Conservation (phyloP, 2,329 filamentous ascomycete species). For the Microdochium nivale region DNA sequence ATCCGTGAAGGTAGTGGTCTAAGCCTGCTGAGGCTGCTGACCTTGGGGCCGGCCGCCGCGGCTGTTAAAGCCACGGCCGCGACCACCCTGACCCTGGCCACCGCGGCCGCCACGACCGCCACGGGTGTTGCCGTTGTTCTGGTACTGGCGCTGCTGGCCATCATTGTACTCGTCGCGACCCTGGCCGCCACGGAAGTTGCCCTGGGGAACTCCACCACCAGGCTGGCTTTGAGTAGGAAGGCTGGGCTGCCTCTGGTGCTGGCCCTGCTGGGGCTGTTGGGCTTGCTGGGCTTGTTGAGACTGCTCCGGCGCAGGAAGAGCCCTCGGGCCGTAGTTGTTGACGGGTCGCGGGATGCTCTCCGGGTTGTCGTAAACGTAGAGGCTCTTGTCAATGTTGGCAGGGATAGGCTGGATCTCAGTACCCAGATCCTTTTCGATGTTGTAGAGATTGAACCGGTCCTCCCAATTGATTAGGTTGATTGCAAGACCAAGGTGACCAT, state of each 20-base stretch:
- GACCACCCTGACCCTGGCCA: constrained; percentile 6
- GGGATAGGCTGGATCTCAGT: constrained; percentile 98
- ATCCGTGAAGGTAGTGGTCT: constrained; percentile 5
- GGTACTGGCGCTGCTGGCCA: constrained; percentile 20
- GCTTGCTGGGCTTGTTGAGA: constrained; percentile 16
- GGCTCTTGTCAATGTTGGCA: constrained; percentile 86
- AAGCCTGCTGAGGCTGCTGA: constrained; percentile 20
- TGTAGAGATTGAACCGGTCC: constrained; percentile 96
- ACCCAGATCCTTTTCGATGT: constrained; percentile 93
- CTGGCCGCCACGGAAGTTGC: constrained; percentile 14
- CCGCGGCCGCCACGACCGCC: constrained; percentile 22
- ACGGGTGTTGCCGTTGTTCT: constrained; percentile 16
- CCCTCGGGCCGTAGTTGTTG: constrained; percentile 33
- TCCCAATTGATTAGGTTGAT: constrained; percentile 99
- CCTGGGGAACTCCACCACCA: constrained; percentile 16
- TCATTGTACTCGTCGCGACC: constrained; percentile 20
- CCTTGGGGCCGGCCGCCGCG: constrained; percentile 20
- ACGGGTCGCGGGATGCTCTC: constrained; percentile 86
- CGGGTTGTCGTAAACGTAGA: constrained; percentile 96
- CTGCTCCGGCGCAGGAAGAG: constrained; percentile 8
- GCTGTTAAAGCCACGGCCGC: constrained; percentile 19
- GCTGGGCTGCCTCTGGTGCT: constrained; percentile 15
- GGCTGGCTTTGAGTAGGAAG: constrained; percentile 8
- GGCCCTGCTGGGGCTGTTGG: constrained; percentile 14
- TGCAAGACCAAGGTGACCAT: constrained; percentile 91